phyloP scores from a whole-genome alignment of 2,329 filamentous ascomycete genomes.

The Aaosphaeria pasadenensis region DNA sequence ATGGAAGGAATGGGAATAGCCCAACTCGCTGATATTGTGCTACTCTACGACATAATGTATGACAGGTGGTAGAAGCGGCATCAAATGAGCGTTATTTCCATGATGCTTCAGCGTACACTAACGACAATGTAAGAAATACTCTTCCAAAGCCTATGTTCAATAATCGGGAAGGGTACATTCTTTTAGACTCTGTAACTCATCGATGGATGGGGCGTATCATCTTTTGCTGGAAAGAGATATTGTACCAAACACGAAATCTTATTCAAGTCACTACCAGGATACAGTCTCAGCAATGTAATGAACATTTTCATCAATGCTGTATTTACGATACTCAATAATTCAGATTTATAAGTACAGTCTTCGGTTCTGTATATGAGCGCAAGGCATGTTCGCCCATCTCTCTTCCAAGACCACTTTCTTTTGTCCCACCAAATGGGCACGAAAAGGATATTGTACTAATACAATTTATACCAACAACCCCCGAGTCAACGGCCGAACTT shows the following conservation, averaged over 20 bases:
- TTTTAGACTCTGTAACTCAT: not conserved
- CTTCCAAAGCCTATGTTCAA: not conserved
- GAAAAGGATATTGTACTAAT: not conserved
- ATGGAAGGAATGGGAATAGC: not conserved
- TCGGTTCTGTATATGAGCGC: conserved; percentile 6
- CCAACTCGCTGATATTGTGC: not conserved
- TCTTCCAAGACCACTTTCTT: not conserved
- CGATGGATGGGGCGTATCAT: no score
- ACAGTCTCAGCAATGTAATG: no score
- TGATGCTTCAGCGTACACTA: not conserved
- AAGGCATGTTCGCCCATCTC: conserved; percentile 1
- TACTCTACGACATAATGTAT: not conserved
- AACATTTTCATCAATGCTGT: no score
- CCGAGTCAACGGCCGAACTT: not conserved
- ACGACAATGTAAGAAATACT: conserved; percentile 1
- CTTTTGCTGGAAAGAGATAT: no score
- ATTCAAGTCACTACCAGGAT: no score
- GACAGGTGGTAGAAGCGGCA: conserved; percentile 1
- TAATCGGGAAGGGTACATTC: not conserved
- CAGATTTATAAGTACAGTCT: conserved; percentile 1
- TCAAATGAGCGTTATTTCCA: not conserved
- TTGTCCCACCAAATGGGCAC: conserved; percentile 1
- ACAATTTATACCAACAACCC: conserved; percentile 1
- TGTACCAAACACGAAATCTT: no score
- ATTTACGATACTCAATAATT: not conserved